These are phyloP conservation scores for Amyloporia xantha DNA, from an alignment of 768 basidiomycete species.

Conservation along the genomic window DNA sequence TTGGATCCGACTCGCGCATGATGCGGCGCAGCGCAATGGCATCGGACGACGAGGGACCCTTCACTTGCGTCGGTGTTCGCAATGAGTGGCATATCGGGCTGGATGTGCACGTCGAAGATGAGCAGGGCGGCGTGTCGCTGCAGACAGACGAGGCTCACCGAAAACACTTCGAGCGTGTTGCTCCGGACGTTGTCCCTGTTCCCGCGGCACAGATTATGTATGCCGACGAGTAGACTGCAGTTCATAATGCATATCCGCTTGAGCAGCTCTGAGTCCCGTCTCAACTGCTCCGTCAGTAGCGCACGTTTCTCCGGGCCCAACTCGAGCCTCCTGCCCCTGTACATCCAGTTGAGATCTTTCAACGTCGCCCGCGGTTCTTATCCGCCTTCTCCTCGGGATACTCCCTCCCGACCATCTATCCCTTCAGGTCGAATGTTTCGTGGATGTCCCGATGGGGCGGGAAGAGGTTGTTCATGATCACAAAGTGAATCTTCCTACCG, in stretches of 20 bases:
- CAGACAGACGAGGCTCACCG: slow-evolving; percentile 51
- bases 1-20: slow-evolving; percentile 76
- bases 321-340: slow-evolving; percentile 67
- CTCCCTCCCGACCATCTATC: slow-evolving; percentile 82
- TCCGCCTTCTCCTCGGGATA: slow-evolving; percentile 77
- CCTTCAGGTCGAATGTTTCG: slow-evolving; percentile 96
- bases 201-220: slow-evolving; percentile 85
- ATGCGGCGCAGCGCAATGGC: slow-evolving; percentile 82
- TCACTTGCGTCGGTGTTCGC: slow-evolving; percentile 52
- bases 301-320: slow-evolving; percentile 96
- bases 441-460: slow-evolving; percentile 96
- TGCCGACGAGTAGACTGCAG: slow-evolving; percentile 89
- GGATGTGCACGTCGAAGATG: slow-evolving; percentile 5
- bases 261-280: slow-evolving; percentile 82
- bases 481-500: slow-evolving; percentile 95
- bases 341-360: slow-evolving; percentile 97
- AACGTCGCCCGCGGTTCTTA: slow-evolving; percentile 84
- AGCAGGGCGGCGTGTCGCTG: too few species aligned
- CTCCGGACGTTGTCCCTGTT: slow-evolving; percentile 89
- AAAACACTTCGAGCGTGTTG: slow-evolving; percentile 89
- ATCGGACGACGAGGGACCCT: slow-evolving; percentile 54
- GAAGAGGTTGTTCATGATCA: slow-evolving; percentile 99
- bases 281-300: slow-evolving; percentile 82
- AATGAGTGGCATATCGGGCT: slow-evolving; percentile 67
- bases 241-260: slow-evolving; percentile 89